A percentile compares a stretch with the other conserved stretches of the same genome.
Evolutionary conservation across 495 filamentous ascomycete genomes (phyloP).

Genomic region (Poronia punctata): DNA sequence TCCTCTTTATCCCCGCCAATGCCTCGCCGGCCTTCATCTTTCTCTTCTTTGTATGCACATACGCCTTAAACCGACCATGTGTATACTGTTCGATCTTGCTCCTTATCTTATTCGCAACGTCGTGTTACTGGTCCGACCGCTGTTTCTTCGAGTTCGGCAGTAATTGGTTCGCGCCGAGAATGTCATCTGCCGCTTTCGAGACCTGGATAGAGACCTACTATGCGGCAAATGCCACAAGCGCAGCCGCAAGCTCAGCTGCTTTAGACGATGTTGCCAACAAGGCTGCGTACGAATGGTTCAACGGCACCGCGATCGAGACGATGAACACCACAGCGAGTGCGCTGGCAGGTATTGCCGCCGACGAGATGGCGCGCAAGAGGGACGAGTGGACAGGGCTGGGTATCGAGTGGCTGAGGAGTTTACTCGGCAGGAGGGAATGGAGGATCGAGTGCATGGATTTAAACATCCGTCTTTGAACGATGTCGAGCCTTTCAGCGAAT

Average conservation of each 20-base stretch:
- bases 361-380: constrained; percentile 50
- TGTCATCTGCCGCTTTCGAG: constrained; percentile 12
- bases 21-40: constrained; percentile 81
- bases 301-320: constrained; percentile 45
- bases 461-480: constrained; percentile 57
- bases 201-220: constrained; percentile 10
- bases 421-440: constrained; percentile 73
- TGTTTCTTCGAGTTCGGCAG: constrained; percentile 80
- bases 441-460: constrained; percentile 77
- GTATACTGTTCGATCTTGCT: constrained; percentile 87
- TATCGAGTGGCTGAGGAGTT: constrained; percentile 71
- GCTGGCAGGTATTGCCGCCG: constrained; percentile 57
- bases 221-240: constrained; percentile 5
- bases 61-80: constrained; percentile 83
- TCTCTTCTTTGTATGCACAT: constrained; percentile 83
- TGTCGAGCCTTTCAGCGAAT: neutral
- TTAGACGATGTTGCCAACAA: constrained; percentile 28
- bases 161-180: constrained; percentile 74
- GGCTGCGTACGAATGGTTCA: constrained; percentile 37
- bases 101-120: constrained; percentile 79
- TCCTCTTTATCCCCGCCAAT: constrained; percentile 71
- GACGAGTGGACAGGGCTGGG: constrained; percentile 75
- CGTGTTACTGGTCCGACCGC: constrained; percentile 84
- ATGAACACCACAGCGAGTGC: constrained; percentile 64
- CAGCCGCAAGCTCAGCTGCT: constrained; percentile 26